Conservation (phyloP, 2,329 filamentous ascomycete genomes). For the Colletotrichum nymphaeae region DNA sequence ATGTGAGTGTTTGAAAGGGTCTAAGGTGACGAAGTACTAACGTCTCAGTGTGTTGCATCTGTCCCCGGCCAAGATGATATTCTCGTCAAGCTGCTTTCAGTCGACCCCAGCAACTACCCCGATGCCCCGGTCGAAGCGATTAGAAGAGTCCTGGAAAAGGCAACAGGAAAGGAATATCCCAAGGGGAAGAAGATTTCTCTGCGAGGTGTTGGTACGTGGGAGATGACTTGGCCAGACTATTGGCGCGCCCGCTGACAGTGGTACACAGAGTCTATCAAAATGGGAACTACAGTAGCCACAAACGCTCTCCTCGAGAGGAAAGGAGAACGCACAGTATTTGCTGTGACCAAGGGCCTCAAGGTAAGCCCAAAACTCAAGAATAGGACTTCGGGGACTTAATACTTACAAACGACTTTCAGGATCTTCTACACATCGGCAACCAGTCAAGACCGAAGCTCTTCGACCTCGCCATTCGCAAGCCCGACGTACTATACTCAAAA, state of each 20-base stretch:
- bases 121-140: conserved; percentile 82
- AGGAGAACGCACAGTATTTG: conserved; percentile 73
- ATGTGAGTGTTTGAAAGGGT: conserved; percentile 68
- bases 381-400: no score
- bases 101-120: conserved; percentile 77
- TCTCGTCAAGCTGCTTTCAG: conserved; percentile 78
- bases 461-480: conserved; percentile 75
- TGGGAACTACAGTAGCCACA: conserved; percentile 83
- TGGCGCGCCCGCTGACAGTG: background rate
- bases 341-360: conserved; percentile 71
- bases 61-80: conserved; percentile 63
- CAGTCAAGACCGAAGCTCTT: conserved; percentile 80
- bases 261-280: conserved; percentile 72
- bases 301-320: conserved; percentile 82
- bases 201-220: conserved; percentile 40
- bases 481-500: conserved; percentile 75
- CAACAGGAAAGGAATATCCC: conserved; percentile 45
- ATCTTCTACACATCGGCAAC: conserved; percentile 79
- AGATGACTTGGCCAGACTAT: background rate
- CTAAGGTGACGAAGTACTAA: conserved; percentile 40
- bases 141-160: conserved; percentile 55
- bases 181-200: conserved; percentile 39
- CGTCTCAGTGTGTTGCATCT: conserved; percentile 21
- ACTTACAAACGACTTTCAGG: conserved; percentile 63
- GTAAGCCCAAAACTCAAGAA: background rate